Evolutionary conservation across 192 early-diverging fungal genomes (phyloP), one percentile per base, ranked within the genome.

Genomic region (Phycomyces blakesleeanus): DNA sequence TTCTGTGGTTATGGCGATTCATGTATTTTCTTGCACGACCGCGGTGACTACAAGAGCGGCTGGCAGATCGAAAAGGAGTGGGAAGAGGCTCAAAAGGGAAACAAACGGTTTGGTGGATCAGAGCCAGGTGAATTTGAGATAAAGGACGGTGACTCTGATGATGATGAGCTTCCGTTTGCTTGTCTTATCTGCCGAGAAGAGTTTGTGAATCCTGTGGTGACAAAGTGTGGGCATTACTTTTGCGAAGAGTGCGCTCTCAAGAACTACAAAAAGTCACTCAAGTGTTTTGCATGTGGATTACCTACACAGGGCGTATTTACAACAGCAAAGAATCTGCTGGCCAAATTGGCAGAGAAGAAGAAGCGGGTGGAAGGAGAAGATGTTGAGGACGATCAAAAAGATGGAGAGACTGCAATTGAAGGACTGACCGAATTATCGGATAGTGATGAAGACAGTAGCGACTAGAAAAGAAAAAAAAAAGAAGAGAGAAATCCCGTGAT

Each of bases 51-150:
- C 82, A 98, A 98, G 73, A 86, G 85, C 3, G 95, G 95, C 21
- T 97, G 96, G 95, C 89, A 98, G 70, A 72, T 99, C n/a, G 96
- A 99, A 56, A 80, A 89, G 73, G 96, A 98, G 74, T 98, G 94
- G 95, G 96, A 99, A 42, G 93, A 91, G 54, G 77, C 83, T 40
- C 87, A 94, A 67, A 84, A 86, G 62, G 77, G 71, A 39, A 67
- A 71, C 2, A 71, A 63, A 15, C 44, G 22, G 10, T 73, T 73
- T 60, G 86, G 86, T 66, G 77, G 85, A 79, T 53, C 71, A 60
- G 64, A 79, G 40, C 59, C 66, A 53, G 75, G 85, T 74, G 64
- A 77, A 59, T 77, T 76, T 71, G 62, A 61, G 12, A 65, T 75
- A 51, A 66, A 77, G 38, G 76, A 80, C 15, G 82, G 84, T n/a